Evolutionary conservation across 495 filamentous ascomycete species (phyloP), one percentile per base, ranked within the genome.

Genomic region (Aspergillus indologenus): DNA sequence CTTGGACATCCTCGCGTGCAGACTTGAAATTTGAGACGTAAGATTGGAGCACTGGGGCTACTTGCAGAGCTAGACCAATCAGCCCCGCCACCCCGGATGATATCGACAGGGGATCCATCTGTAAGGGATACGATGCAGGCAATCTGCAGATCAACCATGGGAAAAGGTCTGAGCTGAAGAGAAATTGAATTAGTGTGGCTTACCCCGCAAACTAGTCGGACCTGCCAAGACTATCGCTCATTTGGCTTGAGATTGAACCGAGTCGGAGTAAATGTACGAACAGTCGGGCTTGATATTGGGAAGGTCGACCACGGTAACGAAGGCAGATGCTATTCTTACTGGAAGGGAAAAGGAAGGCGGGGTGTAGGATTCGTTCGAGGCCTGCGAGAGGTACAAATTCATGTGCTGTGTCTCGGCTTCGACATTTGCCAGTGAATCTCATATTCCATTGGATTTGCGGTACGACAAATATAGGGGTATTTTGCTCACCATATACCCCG

Each of bases 91-190:
- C 45, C n/a, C 44, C 44, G 3, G 45, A 26, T 6, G 45, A 23
- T 6, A 57, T 50, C 1, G 55, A 57, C 14, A 57, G 55, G 19
- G 42, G 42, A 18, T 57, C 55, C 55, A 57, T 50, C 26, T 4
- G 26, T 11, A 40, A 14, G 34, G 34, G 34, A 40, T 9, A 11
- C 5, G 6, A 40, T 40, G 34, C 34, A 40, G 12, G 26, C 26
- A 29, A 40, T 7, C 5, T 40, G 34, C 34, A 40, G 34, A 15
- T 14, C 5, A 15, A 15, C 26, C 26, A 40, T 7, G 34, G 2
- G 12, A 40, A 15, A 40, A 11, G 2, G 34, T 40, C 34, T 14
- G 34, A 15, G 12, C 34, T 40, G 34, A 40, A 15, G 34, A 40
- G 34, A 40, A 9, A 9, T 14, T 7, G 34, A 40, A 11, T 14